Conservation (phyloP, 306 rosid genomes). For the Fragaria iinumae region DNA sequence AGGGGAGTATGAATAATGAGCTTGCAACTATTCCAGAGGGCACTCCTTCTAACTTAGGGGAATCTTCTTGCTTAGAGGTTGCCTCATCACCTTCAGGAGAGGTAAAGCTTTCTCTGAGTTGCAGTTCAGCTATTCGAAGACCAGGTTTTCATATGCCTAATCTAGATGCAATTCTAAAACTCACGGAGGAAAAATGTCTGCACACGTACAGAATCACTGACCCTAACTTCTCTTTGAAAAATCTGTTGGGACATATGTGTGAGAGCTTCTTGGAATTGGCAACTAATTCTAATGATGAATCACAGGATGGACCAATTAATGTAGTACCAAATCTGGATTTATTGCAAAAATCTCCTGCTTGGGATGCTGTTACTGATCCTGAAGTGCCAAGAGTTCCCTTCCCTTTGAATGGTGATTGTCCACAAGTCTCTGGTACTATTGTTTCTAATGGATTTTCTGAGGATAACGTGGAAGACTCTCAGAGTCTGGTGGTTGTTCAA, state of each 20-base stretch:
- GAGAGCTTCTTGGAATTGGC: slow-evolving; percentile 57
- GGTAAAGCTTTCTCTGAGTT: slow-evolving; percentile 75
- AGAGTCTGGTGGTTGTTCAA: slow-evolving; percentile 40
- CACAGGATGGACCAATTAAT: slow-evolving; percentile 57
- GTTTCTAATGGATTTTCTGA: slow-evolving; percentile 31
- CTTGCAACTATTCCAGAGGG: slow-evolving; percentile 33
- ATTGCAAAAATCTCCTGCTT: slow-evolving; percentile 36
- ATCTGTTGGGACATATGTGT: slow-evolving; percentile 62
- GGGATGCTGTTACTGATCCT: slow-evolving; percentile 34
- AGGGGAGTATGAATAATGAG: slow-evolving; percentile 27
- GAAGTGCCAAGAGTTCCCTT: slow-evolving; percentile 20
- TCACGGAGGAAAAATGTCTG: slow-evolving; percentile 77
- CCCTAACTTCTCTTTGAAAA: slow-evolving; percentile 62
- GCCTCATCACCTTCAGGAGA: slow-evolving; percentile 58
- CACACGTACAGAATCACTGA: slow-evolving; percentile 57
- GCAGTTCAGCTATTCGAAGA: slow-evolving; percentile 45
- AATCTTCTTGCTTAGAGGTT: slow-evolving; percentile 38
- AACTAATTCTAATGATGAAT: slow-evolving; percentile 59
- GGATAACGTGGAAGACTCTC: slow-evolving; percentile 29
- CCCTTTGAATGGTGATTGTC: slow-evolving; percentile 30
- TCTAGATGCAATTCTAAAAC: slow-evolving; percentile 50
- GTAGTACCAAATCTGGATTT: slow-evolving; percentile 36
- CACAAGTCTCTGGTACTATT: slow-evolving; percentile 27
- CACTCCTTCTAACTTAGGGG: slow-evolving; percentile 36
- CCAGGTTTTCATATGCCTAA: slow-evolving; percentile 52